Base-by-base conservation (phyloP, 805 yeast species). In the Pichia heedii region DNA sequence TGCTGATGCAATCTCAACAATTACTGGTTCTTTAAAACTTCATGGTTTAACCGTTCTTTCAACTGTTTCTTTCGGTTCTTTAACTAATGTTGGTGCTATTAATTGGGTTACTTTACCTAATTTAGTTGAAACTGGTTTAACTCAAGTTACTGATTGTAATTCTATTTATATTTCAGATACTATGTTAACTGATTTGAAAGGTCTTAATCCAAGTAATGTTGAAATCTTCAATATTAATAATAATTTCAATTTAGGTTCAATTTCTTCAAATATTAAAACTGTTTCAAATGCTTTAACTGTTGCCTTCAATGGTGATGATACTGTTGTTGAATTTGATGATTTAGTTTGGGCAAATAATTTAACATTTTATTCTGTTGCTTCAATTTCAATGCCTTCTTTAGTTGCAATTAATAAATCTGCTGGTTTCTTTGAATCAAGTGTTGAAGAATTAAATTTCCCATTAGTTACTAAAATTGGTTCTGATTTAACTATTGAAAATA, bases 331-430 rank as follows among this genome's bases (percentile, higher is more conserved):
- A 43, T 81, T 89, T 53, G 80, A 81, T 65, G 63, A 74, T 56
- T 79, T 93, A 65, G 56, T 73, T 53, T 76, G 88, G 81, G 97
- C 96, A 52, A 83, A 84, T 77, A 83, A 86, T 76, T 70, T 93
- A 58, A 79, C 87, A 51, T 77, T 90, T 75, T 83, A 85, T 69
- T 82, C 80, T 57, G 83, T 88, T 56, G 66, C 81, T 49, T 74
- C 89, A 19, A 73, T 89, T 50, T 76, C 86, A 42, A 74, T 85
- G 66, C 69, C 77, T 40, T 71, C 74, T 69, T 74, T 93, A 67
- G 63, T 79, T 56, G 57, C 69, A 49, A 82, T 93, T 57, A 85
- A 85, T 74, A 80, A 85, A 54, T 84, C 96, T 43, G 67, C 87
- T 52, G 84, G 95, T 62, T 73, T 89, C 74, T 72, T 79, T 61